These are phyloP conservation scores for Colletotrichum caudatum DNA, from an alignment of 2,329 filamentous ascomycete genomes.

Conservation along the genomic window DNA sequence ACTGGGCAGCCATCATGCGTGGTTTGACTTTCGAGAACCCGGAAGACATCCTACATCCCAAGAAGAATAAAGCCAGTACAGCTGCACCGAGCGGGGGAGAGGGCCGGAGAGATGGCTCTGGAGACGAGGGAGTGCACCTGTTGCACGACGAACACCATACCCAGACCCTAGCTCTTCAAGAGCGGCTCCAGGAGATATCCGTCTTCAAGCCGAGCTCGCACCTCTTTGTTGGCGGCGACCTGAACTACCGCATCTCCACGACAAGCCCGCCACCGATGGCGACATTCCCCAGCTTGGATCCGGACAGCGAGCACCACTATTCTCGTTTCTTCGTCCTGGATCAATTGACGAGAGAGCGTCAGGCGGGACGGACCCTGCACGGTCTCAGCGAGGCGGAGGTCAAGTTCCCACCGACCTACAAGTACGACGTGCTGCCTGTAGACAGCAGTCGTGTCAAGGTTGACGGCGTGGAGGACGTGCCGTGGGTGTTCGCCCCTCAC, in stretches of 20 bases:
- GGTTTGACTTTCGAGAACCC: constrained; percentile 79
- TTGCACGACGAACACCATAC: constrained; percentile 52
- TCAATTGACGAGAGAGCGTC: constrained; percentile 81
- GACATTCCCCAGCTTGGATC: constrained; percentile 71
- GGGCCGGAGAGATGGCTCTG: constrained; percentile 45
- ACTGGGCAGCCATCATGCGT: constrained; percentile 88
- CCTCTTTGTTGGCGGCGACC: constrained; percentile 88
- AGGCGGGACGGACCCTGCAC: constrained; percentile 78
- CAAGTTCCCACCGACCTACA: constrained; percentile 92
- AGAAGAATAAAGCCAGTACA: constrained; percentile 16
- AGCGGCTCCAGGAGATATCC: constrained; percentile 66
- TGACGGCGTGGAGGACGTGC: constrained; percentile 50
- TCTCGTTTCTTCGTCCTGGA: constrained; percentile 77
- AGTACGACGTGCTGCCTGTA: constrained; percentile 71
- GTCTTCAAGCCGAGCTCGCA: constrained; percentile 82
- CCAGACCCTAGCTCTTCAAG: constrained; percentile 54
- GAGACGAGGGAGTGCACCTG: constrained; percentile 48
- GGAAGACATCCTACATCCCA: constrained; percentile 52
- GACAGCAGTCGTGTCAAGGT: constrained; percentile 43
- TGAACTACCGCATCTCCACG: constrained; percentile 91
- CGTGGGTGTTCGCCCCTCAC: constrained; percentile 82
- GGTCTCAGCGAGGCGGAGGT: constrained; percentile 81
- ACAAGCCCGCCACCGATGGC: constrained; percentile 71
- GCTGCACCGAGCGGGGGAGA: constrained; percentile 24
- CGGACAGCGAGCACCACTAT: constrained; percentile 71